A percentile compares a stretch with the other conserved stretches of the same genome.
Evolutionary conservation across 257 asterid species (phyloP).

Genomic region (Anisodus acutangulus): DNA sequence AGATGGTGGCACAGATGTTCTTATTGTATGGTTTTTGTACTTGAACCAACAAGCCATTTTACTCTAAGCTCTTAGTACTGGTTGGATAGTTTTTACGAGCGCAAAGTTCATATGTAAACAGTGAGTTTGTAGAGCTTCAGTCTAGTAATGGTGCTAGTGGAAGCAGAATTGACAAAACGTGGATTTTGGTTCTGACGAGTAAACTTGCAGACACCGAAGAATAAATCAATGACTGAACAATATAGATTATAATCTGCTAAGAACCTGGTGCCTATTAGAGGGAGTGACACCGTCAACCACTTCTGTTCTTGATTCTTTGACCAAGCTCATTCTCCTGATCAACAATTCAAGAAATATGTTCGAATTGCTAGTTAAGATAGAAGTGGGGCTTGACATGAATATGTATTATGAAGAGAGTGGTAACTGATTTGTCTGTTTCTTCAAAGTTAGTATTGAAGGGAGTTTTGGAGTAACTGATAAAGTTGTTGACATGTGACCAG

Average conservation of each 20-base stretch:
- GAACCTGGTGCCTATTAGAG: neutral
- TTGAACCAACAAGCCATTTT: neutral
- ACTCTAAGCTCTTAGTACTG: neutral
- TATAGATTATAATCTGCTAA: neutral
- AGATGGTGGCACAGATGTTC: neutral
- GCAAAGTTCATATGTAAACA: neutral
- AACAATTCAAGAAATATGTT: neutral
- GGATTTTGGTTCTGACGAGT: neutral
- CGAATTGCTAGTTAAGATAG: neutral
- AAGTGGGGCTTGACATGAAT: neutral
- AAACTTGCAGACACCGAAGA: constrained; percentile 1
- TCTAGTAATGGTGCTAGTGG: neutral
- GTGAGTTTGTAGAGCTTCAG: neutral
- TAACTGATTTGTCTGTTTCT: neutral
- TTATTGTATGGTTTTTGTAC: neutral
- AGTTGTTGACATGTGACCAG: too few species aligned
- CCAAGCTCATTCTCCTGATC: neutral
- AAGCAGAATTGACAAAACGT: neutral
- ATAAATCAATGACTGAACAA: neutral
- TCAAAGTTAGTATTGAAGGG: neutral
- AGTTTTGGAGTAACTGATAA: too few species aligned
- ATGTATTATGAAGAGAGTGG: neutral
- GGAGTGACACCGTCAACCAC: neutral
- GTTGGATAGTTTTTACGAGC: neutral
- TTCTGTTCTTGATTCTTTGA: neutral